Conservation (phyloP, 768 basidiomycete genomes). For the Boletus eberwhitei region DNA sequence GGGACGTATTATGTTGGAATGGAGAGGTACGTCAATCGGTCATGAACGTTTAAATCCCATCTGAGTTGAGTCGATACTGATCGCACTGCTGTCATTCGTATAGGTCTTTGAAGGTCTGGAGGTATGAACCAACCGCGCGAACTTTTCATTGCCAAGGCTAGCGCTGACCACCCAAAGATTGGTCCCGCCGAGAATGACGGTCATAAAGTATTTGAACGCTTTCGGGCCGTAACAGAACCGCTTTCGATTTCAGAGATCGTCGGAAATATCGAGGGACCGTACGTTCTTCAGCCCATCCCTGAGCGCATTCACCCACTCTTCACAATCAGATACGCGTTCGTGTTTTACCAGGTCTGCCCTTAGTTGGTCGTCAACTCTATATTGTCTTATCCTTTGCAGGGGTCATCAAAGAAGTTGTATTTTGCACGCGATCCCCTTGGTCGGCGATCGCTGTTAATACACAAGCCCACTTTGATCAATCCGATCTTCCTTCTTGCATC, state of each 20-base stretch:
- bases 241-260: constrained; percentile 52
- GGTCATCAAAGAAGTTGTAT: constrained; percentile 47
- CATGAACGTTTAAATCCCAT: not conserved
- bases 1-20: constrained; percentile 78
- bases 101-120: constrained; percentile 79
- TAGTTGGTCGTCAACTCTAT: not conserved
- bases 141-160: not conserved
- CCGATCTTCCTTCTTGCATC: constrained; percentile 66
- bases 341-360: constrained; percentile 65
- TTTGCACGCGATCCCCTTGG: constrained; percentile 85
- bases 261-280: constrained; percentile 78
- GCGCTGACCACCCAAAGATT: constrained; percentile 42
- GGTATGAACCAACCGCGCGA: constrained; percentile 36
- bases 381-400: constrained; percentile 32
- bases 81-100: not conserved
- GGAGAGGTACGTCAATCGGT: constrained; percentile 58
- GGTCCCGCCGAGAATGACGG: constrained; percentile 69
- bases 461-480: constrained; percentile 44
- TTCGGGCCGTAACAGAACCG: constrained; percentile 23
- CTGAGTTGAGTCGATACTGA: not conserved
- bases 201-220: constrained; percentile 40
- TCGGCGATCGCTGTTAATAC: constrained; percentile 78
- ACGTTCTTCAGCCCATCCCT: constrained; percentile 33
- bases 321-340: constrained; percentile 66
- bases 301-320: not conserved